These are phyloP conservation scores for Suhomyces taliae DNA, from an alignment of 1,139 yeast genomes.

Conservation along the genomic window DNA sequence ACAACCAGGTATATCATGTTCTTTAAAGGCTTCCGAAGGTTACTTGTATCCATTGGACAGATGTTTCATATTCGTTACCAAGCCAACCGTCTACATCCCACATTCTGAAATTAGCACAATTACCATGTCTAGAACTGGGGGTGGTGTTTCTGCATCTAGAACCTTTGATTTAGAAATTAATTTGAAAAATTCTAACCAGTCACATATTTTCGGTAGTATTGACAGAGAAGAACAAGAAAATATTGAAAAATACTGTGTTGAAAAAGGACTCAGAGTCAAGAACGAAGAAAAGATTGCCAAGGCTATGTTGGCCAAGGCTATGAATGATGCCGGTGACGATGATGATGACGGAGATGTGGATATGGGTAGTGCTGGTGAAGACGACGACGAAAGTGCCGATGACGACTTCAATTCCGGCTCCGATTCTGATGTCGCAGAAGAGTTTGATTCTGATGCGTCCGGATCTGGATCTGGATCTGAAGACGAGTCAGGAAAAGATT, in stretches of 20 bases:
- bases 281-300: constrained; percentile 90
- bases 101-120: constrained; percentile 74
- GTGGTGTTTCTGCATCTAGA: constrained; percentile 73
- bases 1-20: constrained; percentile 87
- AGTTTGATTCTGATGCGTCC: constrained; percentile 74
- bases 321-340: constrained; percentile 69
- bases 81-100: constrained; percentile 92
- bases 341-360: constrained; percentile 63
- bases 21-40: constrained; percentile 94
- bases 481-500: constrained; percentile 39
- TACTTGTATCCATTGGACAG: constrained; percentile 87
- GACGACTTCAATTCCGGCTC: constrained; percentile 66
- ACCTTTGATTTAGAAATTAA: constrained; percentile 89
- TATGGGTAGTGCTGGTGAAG: constrained; percentile 73
- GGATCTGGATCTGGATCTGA: constrained; percentile 29
- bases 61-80: constrained; percentile 86
- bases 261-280: constrained; percentile 76
- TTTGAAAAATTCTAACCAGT: constrained; percentile 62
- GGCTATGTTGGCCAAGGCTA: constrained; percentile 72
- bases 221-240: constrained; percentile 85
- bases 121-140: constrained; percentile 87
- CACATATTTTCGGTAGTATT: constrained; percentile 86
- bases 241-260: constrained; percentile 72
- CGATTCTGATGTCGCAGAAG: constrained; percentile 80
- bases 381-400: constrained; percentile 67